Evolutionary conservation across 1,284 basidiomycete species (phyloP).

Genomic region (Cutaneotrichosporon cutaneum): DNA sequence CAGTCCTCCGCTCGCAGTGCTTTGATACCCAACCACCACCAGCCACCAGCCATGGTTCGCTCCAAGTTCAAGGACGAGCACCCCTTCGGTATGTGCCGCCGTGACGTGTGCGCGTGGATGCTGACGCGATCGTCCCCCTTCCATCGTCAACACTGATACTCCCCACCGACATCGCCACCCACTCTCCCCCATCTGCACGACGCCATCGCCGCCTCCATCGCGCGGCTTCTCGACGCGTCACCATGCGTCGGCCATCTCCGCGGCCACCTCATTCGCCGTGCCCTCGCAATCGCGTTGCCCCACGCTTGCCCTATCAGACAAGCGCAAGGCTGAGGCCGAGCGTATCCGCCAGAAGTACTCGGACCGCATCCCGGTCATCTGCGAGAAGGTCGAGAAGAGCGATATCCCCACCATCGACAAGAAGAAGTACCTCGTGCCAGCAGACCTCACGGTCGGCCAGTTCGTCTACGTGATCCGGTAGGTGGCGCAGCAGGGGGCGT

Average conservation of each 20-base stretch:
- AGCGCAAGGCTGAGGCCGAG: slow-evolving; percentile 92
- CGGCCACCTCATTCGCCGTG: background rate
- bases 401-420: slow-evolving; percentile 99
- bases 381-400: slow-evolving; percentile 98
- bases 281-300: background rate
- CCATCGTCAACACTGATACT: background rate
- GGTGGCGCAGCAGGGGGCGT: slow-evolving; percentile 3
- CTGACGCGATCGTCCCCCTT: slow-evolving; percentile 6
- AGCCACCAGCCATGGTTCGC: slow-evolving; percentile 64
- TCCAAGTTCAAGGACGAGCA: slow-evolving; percentile 99
- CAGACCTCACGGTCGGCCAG: slow-evolving; percentile 95
- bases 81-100: slow-evolving; percentile 75
- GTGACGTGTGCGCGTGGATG: slow-evolving; percentile 15
- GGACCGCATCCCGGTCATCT: slow-evolving; percentile 98
- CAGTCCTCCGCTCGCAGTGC: slow-evolving; percentile 1
- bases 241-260: slow-evolving; percentile 1
- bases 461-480: slow-evolving; percentile 95
- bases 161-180: too few species aligned
- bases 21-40: slow-evolving; percentile 3
- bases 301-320: slow-evolving; percentile 62
- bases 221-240: background rate
- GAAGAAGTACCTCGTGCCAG: slow-evolving; percentile 99
- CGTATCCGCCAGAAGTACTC: slow-evolving; percentile 98
- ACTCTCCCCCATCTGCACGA: background rate
- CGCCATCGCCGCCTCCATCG: background rate